Base-by-base conservation (phyloP, 108 stramenopile species). In the Skeletonema marinoi region DNA sequence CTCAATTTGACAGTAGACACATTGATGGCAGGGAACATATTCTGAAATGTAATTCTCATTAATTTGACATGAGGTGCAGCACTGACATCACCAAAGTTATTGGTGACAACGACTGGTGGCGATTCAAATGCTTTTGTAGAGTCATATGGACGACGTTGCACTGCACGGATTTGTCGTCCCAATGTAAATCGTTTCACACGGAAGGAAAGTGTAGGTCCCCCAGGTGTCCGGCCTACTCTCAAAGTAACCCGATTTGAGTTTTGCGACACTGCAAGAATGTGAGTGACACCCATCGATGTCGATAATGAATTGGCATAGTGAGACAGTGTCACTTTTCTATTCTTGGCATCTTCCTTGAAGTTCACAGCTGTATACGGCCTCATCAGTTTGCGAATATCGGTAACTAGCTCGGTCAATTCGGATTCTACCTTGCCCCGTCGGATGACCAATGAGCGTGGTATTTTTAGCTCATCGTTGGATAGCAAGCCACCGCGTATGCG, bases 11-110 rank as follows among this genome's bases (percentile, higher is more conserved):
- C 97, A 13, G 88, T 95, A 2, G 88, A 82, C 8, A 99, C 98
- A 85, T 99, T 98, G 51, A 99, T 97, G 1, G 98, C 90, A 46
- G 98, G 98, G 74, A 99, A 99, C 98, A 99, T 97, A 70, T 98
- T 97, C 83, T 99, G 98, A 73, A 99, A 98, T 2, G 98, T 98
- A 60, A 98, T 95, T 35, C 96, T 89, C 95, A 98, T 94, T 29
- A 99, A 69, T 85, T 98, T 98, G 50, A 99, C 90, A 61, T 99
- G 97, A 7, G 94, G 95, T 33, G 87, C 65, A 1, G 92, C 93
- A 10, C 84, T 74, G 8, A 68, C 89, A 88, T 97, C 97, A 25
- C 97, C 97, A 79, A 99, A 99, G 83, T 98, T 99, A 85, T 99
- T 99, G 13, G 98, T 97, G 32, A 99, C 99, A 13, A 99, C 97